Evolutionary conservation across 805 yeast species (phyloP).

Genomic region (Ogataea salicorniae): DNA sequence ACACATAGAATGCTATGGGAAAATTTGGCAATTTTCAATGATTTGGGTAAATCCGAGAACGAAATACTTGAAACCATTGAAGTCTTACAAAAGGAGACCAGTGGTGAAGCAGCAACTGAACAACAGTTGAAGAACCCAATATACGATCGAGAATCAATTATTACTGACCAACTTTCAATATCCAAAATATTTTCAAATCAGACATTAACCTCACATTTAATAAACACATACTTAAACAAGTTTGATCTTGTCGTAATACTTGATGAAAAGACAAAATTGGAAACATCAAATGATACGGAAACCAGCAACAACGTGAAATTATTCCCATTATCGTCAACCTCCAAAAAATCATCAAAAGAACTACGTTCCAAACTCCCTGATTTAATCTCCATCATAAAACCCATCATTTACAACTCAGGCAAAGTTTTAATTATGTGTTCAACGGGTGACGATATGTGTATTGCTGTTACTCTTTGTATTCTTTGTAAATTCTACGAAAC

Average conservation of each 20-base stretch:
- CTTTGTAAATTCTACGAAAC: constrained; percentile 39
- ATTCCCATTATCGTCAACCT: constrained; percentile 19
- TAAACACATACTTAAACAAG: neutral
- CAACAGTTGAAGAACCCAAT: neutral
- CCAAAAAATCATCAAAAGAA: constrained; percentile 64
- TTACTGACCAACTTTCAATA: constrained; percentile 11
- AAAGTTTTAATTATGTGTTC: constrained; percentile 50
- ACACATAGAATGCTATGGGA: constrained; percentile 57
- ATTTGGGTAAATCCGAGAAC: constrained; percentile 25
- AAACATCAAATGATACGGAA: neutral
- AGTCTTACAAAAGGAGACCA: neutral
- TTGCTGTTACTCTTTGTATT: constrained; percentile 51
- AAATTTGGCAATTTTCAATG: constrained; percentile 23
- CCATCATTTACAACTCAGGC: constrained; percentile 1
- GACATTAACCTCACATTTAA: neutral
- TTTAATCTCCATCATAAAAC: constrained; percentile 30
- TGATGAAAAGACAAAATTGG: neutral
- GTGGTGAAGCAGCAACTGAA: neutral
- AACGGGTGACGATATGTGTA: constrained; percentile 60
- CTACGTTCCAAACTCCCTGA: constrained; percentile 44
- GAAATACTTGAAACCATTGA: constrained; percentile 21
- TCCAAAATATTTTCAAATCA: constrained; percentile 17
- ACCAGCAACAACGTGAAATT: constrained; percentile 10
- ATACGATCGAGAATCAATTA: neutral
- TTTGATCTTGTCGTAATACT: neutral